These are phyloP conservation scores for Alternaria metachromatica DNA, from an alignment of 2,329 filamentous ascomycete species.

Conservation along the genomic window DNA sequence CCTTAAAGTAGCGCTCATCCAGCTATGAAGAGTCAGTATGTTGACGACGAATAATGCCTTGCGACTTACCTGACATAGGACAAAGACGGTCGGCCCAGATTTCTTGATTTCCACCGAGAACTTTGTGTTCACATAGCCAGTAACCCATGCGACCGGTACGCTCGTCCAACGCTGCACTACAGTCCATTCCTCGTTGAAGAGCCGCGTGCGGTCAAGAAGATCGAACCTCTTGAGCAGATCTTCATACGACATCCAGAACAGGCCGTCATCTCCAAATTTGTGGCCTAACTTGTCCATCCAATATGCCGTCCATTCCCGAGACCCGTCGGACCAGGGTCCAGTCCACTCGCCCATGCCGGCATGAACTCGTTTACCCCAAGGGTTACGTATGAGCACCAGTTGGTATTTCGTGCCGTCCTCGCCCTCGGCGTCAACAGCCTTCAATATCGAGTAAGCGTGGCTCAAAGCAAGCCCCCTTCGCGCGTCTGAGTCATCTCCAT, in stretches of 20 bases:
- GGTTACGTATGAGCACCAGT: constrained; percentile 72
- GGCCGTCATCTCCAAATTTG: constrained; percentile 76
- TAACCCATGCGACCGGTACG: constrained; percentile 64
- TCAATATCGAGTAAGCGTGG: constrained; percentile 64
- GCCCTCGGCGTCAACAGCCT: constrained; percentile 62
- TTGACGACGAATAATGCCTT: constrained; percentile 32
- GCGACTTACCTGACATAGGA: constrained; percentile 60
- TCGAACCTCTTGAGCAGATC: constrained; percentile 64
- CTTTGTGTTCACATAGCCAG: constrained; percentile 66
- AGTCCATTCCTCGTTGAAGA: constrained; percentile 66
- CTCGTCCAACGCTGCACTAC: constrained; percentile 67
- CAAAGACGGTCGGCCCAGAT: constrained; percentile 61
- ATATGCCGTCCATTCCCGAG: constrained; percentile 81
- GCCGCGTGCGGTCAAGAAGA: constrained; percentile 64
- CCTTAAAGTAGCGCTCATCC: constrained; percentile 65
- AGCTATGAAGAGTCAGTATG: constrained; percentile 54
- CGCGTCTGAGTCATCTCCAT: constrained; percentile 66
- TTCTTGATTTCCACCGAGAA: constrained; percentile 63
- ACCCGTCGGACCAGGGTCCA: constrained; percentile 81
- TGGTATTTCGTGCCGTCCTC: constrained; percentile 50
- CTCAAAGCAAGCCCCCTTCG: constrained; percentile 52
- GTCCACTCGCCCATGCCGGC: constrained; percentile 68
- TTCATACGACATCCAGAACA: constrained; percentile 67
- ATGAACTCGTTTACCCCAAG: constrained; percentile 71
- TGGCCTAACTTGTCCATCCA: constrained; percentile 75